Percentiles rank a stretch among this genome's conserved stretches.
phyloP scores from a whole-genome alignment of 2,329 filamentous ascomycete species.

The Lachnellula suecica region DNA sequence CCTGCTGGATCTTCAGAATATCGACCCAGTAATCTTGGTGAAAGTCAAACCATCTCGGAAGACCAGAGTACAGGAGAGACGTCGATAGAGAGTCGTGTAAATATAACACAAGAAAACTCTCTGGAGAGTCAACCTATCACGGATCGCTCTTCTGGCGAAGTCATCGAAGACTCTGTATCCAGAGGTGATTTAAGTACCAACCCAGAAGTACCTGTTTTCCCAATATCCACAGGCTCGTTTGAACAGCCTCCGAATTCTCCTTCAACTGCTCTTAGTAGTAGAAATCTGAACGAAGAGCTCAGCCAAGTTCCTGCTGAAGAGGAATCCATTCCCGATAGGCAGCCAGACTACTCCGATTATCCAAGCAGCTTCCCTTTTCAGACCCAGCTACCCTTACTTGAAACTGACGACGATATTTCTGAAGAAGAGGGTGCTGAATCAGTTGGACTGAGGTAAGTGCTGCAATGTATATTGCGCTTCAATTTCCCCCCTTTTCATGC shows the following conservation, averaged over 20 bases:
- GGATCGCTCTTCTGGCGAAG: not conserved
- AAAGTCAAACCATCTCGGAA: not conserved
- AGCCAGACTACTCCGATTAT: not conserved
- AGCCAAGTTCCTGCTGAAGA: not conserved
- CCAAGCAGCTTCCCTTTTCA: conserved; percentile 5
- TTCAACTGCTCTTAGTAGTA: not conserved
- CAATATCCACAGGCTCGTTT: not conserved
- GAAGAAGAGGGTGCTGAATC: not conserved
- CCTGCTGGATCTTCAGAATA: not conserved
- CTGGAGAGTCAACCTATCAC: not conserved
- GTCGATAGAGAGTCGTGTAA: not conserved
- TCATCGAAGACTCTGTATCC: not conserved
- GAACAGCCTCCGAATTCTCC: not conserved
- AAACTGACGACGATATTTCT: not conserved
- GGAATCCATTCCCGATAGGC: not conserved
- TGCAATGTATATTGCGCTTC: too few species aligned
- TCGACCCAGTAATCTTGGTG: not conserved
- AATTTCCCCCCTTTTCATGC: too few species aligned
- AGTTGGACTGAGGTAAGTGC: not conserved
- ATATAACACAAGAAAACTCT: not conserved
- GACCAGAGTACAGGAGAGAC: not conserved
- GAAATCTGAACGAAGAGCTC: not conserved
- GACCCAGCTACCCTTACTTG: conserved; percentile 3
- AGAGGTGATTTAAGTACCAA: not conserved
- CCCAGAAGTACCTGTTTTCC: not conserved